These are phyloP conservation scores for Boletus insuetus DNA, from an alignment of 768 basidiomycete species.

Conservation along the genomic window DNA sequence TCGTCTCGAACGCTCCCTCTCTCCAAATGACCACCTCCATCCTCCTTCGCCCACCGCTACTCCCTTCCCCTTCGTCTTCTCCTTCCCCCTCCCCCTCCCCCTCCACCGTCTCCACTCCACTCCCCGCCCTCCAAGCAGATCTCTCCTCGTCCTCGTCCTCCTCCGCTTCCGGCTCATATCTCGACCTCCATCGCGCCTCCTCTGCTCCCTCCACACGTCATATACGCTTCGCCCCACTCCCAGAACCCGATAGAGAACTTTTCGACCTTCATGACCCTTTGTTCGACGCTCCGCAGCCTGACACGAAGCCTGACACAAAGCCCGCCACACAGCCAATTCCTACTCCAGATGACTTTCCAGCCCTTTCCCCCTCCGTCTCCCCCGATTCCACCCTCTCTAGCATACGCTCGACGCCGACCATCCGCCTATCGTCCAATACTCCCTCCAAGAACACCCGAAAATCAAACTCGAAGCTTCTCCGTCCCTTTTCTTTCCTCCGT, in stretches of 20 bases:
- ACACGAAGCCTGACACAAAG: neutral
- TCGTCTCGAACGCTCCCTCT: neutral
- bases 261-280: conserved; percentile 5
- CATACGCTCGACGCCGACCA: conserved; percentile 19
- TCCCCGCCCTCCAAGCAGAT: conserved; percentile 16
- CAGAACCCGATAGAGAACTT: conserved; percentile 61
- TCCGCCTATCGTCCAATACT: conserved; percentile 9
- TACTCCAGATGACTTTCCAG: neutral
- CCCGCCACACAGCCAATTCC: neutral
- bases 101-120: conserved; percentile 1
- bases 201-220: conserved; percentile 20
- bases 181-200: conserved; percentile 10
- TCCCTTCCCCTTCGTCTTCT: neutral
- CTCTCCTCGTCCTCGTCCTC: conserved; percentile 19
- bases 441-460: neutral
- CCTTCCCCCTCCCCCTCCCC: conserved; percentile 6
- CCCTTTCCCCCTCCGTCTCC: conserved; percentile 19
- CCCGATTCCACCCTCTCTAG: conserved; percentile 21
- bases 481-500: conserved; percentile 21
- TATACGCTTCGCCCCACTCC: conserved; percentile 85
- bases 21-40: conserved; percentile 20
- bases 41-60: conserved; percentile 14
- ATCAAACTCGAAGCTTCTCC: conserved; percentile 19
- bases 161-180: conserved; percentile 18
- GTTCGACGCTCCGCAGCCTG: conserved; percentile 32